These are phyloP conservation scores for Cryptosporidium viatorum DNA, from an alignment of 169 alveolate species.

Conservation along the genomic window DNA sequence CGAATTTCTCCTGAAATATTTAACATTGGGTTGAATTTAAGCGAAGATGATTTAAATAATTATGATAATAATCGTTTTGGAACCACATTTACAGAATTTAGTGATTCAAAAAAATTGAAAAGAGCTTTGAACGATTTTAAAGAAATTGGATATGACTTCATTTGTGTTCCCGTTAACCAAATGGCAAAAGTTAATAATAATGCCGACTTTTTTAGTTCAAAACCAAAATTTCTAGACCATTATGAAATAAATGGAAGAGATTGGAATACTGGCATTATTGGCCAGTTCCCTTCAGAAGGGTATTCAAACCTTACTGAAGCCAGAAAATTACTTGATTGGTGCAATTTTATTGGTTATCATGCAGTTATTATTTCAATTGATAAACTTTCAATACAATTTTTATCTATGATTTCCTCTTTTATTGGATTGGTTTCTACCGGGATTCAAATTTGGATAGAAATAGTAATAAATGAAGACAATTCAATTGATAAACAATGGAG, in stretches of 20 bases:
- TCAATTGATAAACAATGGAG: conserved; percentile 30
- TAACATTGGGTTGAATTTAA: conserved; percentile 34
- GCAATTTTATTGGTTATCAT: conserved; percentile 66
- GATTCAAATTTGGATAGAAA: conserved; percentile 46
- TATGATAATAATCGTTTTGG: not conserved
- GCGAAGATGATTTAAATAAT: not conserved
- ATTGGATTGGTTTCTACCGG: not conserved
- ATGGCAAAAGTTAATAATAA: not conserved
- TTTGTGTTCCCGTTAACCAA: conserved; percentile 25
- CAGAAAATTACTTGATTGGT: conserved; percentile 34
- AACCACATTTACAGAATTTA: not conserved
- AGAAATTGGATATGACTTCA: conserved; percentile 55
- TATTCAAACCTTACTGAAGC: not conserved
- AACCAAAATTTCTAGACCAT: conserved; percentile 20
- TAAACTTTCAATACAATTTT: not conserved
- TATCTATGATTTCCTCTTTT: conserved; percentile 22
- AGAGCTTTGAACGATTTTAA: conserved; percentile 2
- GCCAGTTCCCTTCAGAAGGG: conserved; percentile 21
- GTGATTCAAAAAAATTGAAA: conserved; percentile 14
- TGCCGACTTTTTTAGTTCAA: not conserved
- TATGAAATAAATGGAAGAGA: conserved; percentile 21
- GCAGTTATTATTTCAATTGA: conserved; percentile 30
- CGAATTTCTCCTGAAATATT: conserved; percentile 23
- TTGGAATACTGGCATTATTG: conserved; percentile 56
- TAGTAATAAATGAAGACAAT: not conserved